Percentiles rank a stretch among this genome's conserved stretches.
Evolutionary conservation across 768 basidiomycete species (phyloP).

Genomic region (Chalciporus chontae): DNA sequence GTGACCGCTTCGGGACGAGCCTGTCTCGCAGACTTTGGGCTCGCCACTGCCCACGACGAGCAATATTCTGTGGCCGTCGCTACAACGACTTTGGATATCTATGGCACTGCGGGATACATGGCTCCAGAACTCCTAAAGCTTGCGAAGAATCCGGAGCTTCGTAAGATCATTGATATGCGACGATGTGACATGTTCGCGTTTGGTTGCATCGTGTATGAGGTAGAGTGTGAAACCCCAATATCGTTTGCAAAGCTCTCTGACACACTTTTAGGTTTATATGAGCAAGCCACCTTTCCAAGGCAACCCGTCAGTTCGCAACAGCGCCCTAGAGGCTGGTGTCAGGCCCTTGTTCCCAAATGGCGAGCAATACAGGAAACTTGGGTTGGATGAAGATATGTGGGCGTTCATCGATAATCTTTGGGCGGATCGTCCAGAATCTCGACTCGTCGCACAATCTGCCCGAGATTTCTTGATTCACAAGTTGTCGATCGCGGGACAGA

Average conservation of each 20-base stretch:
- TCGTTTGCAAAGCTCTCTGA: neutral
- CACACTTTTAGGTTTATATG: slow-evolving; percentile 24
- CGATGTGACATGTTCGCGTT: slow-evolving; percentile 35
- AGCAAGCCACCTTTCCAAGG: slow-evolving; percentile 24
- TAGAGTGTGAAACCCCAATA: neutral
- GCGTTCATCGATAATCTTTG: slow-evolving; percentile 27
- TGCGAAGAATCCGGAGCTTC: slow-evolving; percentile 5
- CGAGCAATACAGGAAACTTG: slow-evolving; percentile 7
- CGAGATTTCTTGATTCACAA: slow-evolving; percentile 21
- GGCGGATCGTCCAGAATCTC: slow-evolving; percentile 23
- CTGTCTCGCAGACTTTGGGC: slow-evolving; percentile 34
- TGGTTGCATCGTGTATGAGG: slow-evolving; percentile 34
- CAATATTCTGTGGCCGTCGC: slow-evolving; percentile 9
- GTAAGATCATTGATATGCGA: slow-evolving; percentile 21
- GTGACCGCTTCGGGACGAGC: slow-evolving; percentile 22
- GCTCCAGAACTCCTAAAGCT: slow-evolving; percentile 25
- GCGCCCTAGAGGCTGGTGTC: slow-evolving; percentile 10
- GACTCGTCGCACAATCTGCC: slow-evolving; percentile 24
- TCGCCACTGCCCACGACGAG: slow-evolving; percentile 18
- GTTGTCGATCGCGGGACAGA: neutral
- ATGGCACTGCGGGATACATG: slow-evolving; percentile 25
- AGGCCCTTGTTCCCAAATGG: slow-evolving; percentile 20
- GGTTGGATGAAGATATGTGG: slow-evolving; percentile 33
- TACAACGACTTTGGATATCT: slow-evolving; percentile 14
- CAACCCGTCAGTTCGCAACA: slow-evolving; percentile 15